phyloP scores from a whole-genome alignment of 306 rosid species.

The Vigna trinervia region DNA sequence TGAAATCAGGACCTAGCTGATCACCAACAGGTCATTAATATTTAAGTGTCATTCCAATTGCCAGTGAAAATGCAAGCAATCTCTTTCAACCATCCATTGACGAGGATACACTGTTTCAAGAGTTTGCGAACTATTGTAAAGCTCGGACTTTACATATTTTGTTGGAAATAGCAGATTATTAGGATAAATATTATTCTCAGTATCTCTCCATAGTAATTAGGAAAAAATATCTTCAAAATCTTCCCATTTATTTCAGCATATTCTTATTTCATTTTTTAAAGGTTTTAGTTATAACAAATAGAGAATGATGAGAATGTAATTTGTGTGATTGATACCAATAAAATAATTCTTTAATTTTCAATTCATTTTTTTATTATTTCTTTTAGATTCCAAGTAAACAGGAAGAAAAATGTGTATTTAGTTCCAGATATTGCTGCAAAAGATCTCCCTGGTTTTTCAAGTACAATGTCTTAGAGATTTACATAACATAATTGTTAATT shows the following conservation, averaged over 20 bases:
- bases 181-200: no score
- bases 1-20: constrained; percentile 21
- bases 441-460: constrained; percentile 4
- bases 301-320: no score
- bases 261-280: no score
- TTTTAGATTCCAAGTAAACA: constrained; percentile 19
- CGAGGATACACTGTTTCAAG: not conserved
- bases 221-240: no score
- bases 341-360: no score
- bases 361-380: not conserved
- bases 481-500: constrained; percentile 17
- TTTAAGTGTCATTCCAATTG: not conserved
- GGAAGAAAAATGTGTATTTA: constrained; percentile 1
- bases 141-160: not conserved
- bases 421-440: not conserved
- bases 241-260: no score
- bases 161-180: no score
- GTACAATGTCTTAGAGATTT: constrained; percentile 12
- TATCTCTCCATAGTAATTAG: no score
- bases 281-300: no score
- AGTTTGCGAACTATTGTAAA: not conserved
- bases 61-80: constrained; percentile 4
- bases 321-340: no score
- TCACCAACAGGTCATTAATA: not conserved
- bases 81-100: not conserved